A percentile compares a stretch with the other conserved stretches of the same genome.
Conservation (phyloP, 768 basidiomycete species). For the Macrolepiota fuliginosa region DNA sequence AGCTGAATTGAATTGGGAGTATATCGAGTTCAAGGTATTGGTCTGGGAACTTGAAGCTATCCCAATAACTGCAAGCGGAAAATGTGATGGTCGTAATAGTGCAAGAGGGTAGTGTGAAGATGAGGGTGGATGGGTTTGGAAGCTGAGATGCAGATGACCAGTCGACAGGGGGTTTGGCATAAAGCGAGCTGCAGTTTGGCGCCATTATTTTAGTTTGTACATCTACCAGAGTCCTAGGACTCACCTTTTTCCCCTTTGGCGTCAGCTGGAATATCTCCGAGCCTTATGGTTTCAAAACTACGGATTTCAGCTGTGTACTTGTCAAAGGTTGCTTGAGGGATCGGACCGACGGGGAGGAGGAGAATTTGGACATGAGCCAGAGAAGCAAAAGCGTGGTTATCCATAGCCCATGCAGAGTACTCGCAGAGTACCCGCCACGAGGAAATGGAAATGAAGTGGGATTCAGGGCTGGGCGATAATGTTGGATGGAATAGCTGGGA, state of each 20-base stretch:
- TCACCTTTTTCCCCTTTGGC: conserved; percentile 74
- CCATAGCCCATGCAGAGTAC: conserved; percentile 42
- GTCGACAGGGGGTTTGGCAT: conserved; percentile 73
- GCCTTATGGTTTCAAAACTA: conserved; percentile 66
- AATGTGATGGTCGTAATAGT: conserved; percentile 75
- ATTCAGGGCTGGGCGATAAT: background rate
- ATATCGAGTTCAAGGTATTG: conserved; percentile 50
- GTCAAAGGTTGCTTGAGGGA: conserved; percentile 67
- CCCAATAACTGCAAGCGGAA: conserved; percentile 87
- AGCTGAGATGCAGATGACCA: conserved; percentile 82
- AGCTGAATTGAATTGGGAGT: conserved; percentile 63
- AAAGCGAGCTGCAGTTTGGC: conserved; percentile 54
- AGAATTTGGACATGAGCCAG: conserved; percentile 85
- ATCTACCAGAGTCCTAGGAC: conserved; percentile 14
- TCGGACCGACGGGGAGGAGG: conserved; percentile 80
- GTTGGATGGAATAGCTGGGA: background rate
- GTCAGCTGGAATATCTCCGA: conserved; percentile 83
- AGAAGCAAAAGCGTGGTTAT: conserved; percentile 70
- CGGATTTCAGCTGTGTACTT: conserved; percentile 73
- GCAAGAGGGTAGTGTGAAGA: conserved; percentile 64
- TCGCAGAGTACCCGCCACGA: background rate
- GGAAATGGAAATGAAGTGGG: background rate
- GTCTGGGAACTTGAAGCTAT: conserved; percentile 67
- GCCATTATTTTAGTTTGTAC: conserved; percentile 11
- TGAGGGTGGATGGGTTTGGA: conserved; percentile 72